These are phyloP conservation scores for Talaromyces pinophilus DNA, from an alignment of 2,329 filamentous ascomycete species.

Conservation along the genomic window DNA sequence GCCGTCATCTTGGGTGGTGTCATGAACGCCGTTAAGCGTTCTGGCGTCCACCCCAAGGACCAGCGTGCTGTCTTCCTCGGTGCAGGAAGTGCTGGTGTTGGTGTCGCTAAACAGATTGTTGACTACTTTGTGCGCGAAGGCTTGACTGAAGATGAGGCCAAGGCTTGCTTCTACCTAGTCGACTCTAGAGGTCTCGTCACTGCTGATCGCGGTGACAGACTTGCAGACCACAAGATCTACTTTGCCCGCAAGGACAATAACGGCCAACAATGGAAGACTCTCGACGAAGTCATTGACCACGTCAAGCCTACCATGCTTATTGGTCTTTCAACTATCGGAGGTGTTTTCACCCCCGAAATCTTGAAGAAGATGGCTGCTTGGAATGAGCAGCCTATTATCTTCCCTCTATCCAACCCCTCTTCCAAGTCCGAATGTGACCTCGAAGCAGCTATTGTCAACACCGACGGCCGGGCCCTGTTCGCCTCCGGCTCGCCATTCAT, in stretches of 20 bases:
- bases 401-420: slow-evolving; percentile 93
- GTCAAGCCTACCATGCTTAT: slow-evolving; percentile 94
- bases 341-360: slow-evolving; percentile 87
- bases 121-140: slow-evolving; percentile 95
- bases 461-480: slow-evolving; percentile 87
- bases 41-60: slow-evolving; percentile 80
- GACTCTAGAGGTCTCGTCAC: slow-evolving; percentile 97
- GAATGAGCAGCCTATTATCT: slow-evolving; percentile 83
- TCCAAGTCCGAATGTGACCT: slow-evolving; percentile 98
- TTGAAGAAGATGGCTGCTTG: slow-evolving; percentile 63
- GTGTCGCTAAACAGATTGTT: slow-evolving; percentile 96
- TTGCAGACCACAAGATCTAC: slow-evolving; percentile 82
- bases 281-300: slow-evolving; percentile 90
- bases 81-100: slow-evolving; percentile 91
- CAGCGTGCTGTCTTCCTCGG: slow-evolving; percentile 96
- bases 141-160: slow-evolving; percentile 81
- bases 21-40: slow-evolving; percentile 76
- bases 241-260: slow-evolving; percentile 67
- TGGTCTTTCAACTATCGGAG: slow-evolving; percentile 90
- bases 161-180: slow-evolving; percentile 93
- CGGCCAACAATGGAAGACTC: slow-evolving; percentile 68
- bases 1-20: slow-evolving; percentile 88
- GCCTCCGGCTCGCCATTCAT: slow-evolving; percentile 93
- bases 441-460: slow-evolving; percentile 87
- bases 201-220: slow-evolving; percentile 84